Evolutionary conservation across 768 basidiomycete species (phyloP).

Genomic region (Daedaleopsis nitida): DNA sequence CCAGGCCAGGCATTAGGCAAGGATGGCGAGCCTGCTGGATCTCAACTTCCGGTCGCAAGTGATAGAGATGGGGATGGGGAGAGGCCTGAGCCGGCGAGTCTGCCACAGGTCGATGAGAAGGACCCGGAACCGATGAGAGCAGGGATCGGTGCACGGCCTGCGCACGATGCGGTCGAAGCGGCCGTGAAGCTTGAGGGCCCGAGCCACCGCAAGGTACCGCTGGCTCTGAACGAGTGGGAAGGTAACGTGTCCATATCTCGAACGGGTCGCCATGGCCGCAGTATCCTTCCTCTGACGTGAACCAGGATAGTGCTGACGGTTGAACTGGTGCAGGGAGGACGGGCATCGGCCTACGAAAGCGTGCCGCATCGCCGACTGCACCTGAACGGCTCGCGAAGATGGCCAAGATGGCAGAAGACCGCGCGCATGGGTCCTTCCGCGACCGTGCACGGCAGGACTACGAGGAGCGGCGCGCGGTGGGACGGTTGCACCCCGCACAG

Average conservation of each 20-base stretch:
- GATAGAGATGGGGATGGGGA: neutral
- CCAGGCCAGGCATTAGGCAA: slow-evolving; percentile 76
- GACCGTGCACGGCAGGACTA: slow-evolving; percentile 74
- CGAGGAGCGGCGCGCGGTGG: slow-evolving; percentile 74
- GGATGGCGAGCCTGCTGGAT: neutral
- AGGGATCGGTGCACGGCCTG: slow-evolving; percentile 13
- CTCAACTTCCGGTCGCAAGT: slow-evolving; percentile 7
- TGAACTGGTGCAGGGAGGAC: slow-evolving; percentile 57
- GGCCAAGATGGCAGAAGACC: slow-evolving; percentile 61
- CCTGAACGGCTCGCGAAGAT: slow-evolving; percentile 72
- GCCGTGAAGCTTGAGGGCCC: neutral
- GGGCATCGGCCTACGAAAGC: slow-evolving; percentile 74
- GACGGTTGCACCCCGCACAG: slow-evolving; percentile 68
- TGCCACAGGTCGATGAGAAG: slow-evolving; percentile 1
- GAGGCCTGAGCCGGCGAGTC: neutral
- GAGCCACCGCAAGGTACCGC: slow-evolving; percentile 61
- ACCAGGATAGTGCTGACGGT: no score
- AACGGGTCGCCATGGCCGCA: no score
- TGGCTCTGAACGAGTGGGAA: slow-evolving; percentile 80
- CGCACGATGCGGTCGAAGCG: slow-evolving; percentile 6
- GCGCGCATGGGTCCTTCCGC: slow-evolving; percentile 61
- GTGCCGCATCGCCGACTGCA: slow-evolving; percentile 63
- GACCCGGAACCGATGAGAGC: slow-evolving; percentile 10
- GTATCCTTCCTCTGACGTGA: no score
- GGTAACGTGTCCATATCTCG: slow-evolving; percentile 47